These are phyloP conservation scores for Populus nigra DNA, from an alignment of 345 rosid genomes.

Conservation along the genomic window DNA sequence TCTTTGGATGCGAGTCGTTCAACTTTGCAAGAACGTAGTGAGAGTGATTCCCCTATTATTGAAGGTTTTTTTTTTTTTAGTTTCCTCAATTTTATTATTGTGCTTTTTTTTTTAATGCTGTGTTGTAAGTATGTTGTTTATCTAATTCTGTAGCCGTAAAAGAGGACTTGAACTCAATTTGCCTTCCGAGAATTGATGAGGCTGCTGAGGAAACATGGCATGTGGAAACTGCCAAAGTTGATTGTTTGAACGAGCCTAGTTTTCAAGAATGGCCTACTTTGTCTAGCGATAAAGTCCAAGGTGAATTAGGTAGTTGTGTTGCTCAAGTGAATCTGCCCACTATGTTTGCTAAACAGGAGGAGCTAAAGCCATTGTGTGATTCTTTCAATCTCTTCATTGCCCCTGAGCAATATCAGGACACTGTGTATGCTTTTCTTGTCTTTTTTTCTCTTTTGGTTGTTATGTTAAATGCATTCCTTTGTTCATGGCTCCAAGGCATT, in stretches of 20 bases:
- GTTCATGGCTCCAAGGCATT: neutral
- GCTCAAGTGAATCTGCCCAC: conserved; percentile 21
- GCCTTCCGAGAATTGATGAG: conserved; percentile 22
- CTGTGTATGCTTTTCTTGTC: conserved; percentile 22
- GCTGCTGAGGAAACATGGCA: conserved; percentile 19
- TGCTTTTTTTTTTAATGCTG: neutral
- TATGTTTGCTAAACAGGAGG: conserved; percentile 22
- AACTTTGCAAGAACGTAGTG: conserved; percentile 30
- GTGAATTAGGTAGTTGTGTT: conserved; percentile 11
- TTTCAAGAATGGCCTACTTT: conserved; percentile 17
- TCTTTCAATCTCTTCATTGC: conserved; percentile 15
- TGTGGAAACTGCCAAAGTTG: conserved; percentile 19
- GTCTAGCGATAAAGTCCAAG: neutral
- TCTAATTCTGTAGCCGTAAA: conserved; percentile 24
- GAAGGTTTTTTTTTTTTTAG: conserved; percentile 21
- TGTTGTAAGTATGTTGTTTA: neutral
- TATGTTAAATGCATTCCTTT: neutral
- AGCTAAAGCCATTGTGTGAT: conserved; percentile 24
- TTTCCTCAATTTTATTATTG: neutral
- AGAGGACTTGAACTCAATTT: conserved; percentile 29
- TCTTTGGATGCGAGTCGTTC: conserved; percentile 22
- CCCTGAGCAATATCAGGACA: conserved; percentile 22
- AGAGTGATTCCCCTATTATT: conserved; percentile 10
- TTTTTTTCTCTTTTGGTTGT: neutral
- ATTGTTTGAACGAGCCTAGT: conserved; percentile 21